phyloP scores from a whole-genome alignment of 371 early-diverging fungal species.

The Globomyces sp. region DNA sequence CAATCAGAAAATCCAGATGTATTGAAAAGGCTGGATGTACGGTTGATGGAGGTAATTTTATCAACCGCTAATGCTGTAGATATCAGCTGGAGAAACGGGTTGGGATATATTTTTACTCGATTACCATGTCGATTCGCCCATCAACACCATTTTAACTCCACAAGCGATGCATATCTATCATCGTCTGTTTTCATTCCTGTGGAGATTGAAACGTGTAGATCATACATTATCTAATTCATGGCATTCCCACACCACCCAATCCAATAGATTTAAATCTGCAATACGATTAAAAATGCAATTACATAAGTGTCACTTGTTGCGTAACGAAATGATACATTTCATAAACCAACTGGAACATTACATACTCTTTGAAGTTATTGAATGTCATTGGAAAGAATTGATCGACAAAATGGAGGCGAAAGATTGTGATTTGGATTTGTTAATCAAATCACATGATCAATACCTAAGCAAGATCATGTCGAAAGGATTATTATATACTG shows the following conservation, averaged over 20 bases:
- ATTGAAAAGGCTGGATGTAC: slow-evolving; percentile 73
- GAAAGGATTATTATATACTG: slow-evolving; percentile 31
- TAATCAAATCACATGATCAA: slow-evolving; percentile 37
- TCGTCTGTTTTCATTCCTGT: slow-evolving; percentile 81
- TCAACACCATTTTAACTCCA: slow-evolving; percentile 78
- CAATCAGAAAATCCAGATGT: slow-evolving; percentile 83
- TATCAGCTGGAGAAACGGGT: slow-evolving; percentile 70
- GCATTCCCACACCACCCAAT: slow-evolving; percentile 27
- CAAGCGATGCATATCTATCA: slow-evolving; percentile 77
- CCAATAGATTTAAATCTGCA: no score
- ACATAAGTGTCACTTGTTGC: slow-evolving; percentile 63
- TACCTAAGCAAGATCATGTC: slow-evolving; percentile 36
- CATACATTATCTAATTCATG: slow-evolving; percentile 71
- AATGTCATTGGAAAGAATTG: slow-evolving; percentile 87
- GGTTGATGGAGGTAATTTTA: slow-evolving; percentile 59
- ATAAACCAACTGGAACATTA: slow-evolving; percentile 89
- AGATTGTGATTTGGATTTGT: slow-evolving; percentile 45
- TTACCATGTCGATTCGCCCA: slow-evolving; percentile 80
- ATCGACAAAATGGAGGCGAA: slow-evolving; percentile 56
- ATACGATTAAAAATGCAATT: slow-evolving; percentile 57
- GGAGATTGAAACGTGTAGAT: slow-evolving; percentile 87
- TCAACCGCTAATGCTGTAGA: slow-evolving; percentile 30
- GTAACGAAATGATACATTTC: slow-evolving; percentile 92
- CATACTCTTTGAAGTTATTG: slow-evolving; percentile 80
- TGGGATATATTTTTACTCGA: slow-evolving; percentile 93